Conservation (phyloP, 2,329 filamentous ascomycete genomes). For the Aspergillus ustus region DNA sequence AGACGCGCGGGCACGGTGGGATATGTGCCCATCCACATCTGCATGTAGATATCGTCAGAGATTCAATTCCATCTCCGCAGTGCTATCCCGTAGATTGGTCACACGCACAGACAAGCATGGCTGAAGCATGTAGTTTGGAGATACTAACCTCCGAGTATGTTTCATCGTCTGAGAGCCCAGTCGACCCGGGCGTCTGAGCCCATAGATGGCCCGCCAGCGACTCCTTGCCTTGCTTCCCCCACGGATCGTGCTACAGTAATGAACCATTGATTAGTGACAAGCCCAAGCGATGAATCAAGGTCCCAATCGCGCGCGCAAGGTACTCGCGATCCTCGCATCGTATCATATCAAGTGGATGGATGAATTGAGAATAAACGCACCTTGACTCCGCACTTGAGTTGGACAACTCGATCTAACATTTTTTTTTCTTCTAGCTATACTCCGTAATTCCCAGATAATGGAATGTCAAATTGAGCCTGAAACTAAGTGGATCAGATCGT, state of each 20-base stretch:
- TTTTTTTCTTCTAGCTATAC: slow-evolving; percentile 35
- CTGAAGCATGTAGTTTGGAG: no score
- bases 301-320: background rate
- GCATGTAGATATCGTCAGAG: background rate
- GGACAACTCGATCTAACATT: slow-evolving; percentile 55
- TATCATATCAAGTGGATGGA: background rate
- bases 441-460: background rate
- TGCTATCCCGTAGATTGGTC: no score
- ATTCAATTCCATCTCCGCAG: background rate
- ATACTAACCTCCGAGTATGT: slow-evolving; percentile 63
- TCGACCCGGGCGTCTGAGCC: slow-evolving; percentile 65
- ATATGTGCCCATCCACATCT: slow-evolving; percentile 79
- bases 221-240: slow-evolving; percentile 70
- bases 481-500: background rate
- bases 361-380: slow-evolving; percentile 24
- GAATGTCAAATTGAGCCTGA: background rate
- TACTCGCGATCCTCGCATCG: background rate
- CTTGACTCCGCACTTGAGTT: slow-evolving; percentile 60
- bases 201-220: slow-evolving; percentile 70
- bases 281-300: background rate
- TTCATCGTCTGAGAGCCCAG: slow-evolving; percentile 67
- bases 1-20: slow-evolving; percentile 70
- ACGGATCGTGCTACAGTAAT: slow-evolving; percentile 62
- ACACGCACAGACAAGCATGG: no score
- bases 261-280: background rate